phyloP scores from a whole-genome alignment of 257 asterid species.

The Scutellaria minor region DNA sequence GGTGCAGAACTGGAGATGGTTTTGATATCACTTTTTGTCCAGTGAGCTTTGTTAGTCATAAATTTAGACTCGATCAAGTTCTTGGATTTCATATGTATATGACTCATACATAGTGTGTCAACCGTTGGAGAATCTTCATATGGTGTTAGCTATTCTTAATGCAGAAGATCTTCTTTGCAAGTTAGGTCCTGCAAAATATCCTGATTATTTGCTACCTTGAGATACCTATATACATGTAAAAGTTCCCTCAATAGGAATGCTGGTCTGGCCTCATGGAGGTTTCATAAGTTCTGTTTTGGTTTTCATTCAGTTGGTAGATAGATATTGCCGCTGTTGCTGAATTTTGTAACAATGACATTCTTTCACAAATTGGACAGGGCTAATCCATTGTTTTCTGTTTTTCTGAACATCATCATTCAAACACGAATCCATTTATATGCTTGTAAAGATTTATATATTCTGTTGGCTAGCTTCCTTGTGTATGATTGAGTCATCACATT shows the following conservation, averaged over 20 bases:
- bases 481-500: slow-evolving; percentile 32
- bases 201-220: not conserved
- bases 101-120: not conserved
- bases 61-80: not conserved
- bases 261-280: not conserved
- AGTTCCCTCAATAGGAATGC: not conserved
- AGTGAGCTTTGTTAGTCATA: not conserved
- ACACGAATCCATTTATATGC: not conserved
- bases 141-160: not conserved
- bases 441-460: slow-evolving; percentile 14
- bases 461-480: slow-evolving; percentile 11
- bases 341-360: not conserved
- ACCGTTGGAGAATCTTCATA: not conserved
- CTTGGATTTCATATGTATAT: not conserved
- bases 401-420: not conserved
- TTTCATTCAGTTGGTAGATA: not conserved
- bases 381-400: not conserved
- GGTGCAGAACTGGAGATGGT: not conserved
- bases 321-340: slow-evolving; percentile 5
- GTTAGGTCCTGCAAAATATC: not conserved
- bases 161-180: not conserved
- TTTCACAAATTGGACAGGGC: slow-evolving; percentile 16
- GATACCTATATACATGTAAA: slow-evolving; percentile 3
- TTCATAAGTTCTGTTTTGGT: slow-evolving; percentile 6
- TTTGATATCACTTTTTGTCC: slow-evolving; percentile 2